These are phyloP conservation scores for Xylariaceae sp. DNA, from an alignment of 2,329 filamentous ascomycete genomes.

Conservation along the genomic window DNA sequence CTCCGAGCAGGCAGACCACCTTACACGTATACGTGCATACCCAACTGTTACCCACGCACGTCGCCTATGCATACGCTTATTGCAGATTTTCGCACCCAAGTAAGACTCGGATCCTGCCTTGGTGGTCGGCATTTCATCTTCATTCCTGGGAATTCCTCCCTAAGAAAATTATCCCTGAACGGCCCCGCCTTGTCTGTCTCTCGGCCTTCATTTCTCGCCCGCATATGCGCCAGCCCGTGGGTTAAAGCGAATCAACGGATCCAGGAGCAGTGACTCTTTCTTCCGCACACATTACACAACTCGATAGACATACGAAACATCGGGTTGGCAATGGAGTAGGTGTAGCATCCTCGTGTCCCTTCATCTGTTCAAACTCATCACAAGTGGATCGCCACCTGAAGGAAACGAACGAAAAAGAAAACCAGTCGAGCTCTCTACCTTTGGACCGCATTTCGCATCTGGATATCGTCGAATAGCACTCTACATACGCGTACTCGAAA, in stretches of 20 bases:
- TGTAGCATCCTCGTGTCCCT: slow-evolving; percentile 1
- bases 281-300: slow-evolving; percentile 5
- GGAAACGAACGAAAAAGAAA: not conserved
- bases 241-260: slow-evolving; percentile 4
- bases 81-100: slow-evolving; percentile 17
- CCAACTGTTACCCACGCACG: slow-evolving; percentile 4
- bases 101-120: slow-evolving; percentile 17
- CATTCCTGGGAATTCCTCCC: slow-evolving; percentile 8
- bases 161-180: slow-evolving; percentile 10
- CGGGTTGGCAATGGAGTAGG: slow-evolving; percentile 6
- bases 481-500: slow-evolving; percentile 1
- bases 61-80: slow-evolving; percentile 10
- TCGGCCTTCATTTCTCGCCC: not conserved
- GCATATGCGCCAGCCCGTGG: slow-evolving; percentile 10
- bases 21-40: slow-evolving; percentile 6
- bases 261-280: slow-evolving; percentile 3
- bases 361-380: not conserved
- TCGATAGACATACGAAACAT: not conserved
- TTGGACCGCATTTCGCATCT: not conserved
- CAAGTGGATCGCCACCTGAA: not conserved
- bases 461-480: not conserved
- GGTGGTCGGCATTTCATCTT: slow-evolving; percentile 7
- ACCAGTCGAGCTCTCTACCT: not conserved
- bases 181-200: slow-evolving; percentile 2
- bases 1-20: not conserved